Percentiles rank a stretch among this genome's conserved stretches.
Evolutionary conservation across 805 yeast genomes (phyloP).

Genomic region (Candida yuanshanica): DNA sequence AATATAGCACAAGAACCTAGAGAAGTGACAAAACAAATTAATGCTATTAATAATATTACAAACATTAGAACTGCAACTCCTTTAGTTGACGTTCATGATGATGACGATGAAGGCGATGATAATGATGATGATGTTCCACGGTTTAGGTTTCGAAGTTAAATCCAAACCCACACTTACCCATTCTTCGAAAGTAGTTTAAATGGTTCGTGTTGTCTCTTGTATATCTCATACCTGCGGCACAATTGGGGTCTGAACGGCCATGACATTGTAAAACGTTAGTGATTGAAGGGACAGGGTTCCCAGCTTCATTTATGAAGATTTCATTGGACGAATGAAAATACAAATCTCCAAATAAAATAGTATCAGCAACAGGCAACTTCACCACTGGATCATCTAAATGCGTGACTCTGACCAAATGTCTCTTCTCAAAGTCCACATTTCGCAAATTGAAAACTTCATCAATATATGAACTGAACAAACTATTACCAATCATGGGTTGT

Average conservation of each 20-base stretch:
- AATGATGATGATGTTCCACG: slow-evolving; percentile 31
- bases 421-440: slow-evolving; percentile 1
- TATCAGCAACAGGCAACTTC: slow-evolving; percentile 18
- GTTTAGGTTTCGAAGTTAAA: slow-evolving; percentile 27
- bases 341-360: slow-evolving; percentile 12
- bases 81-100: slow-evolving; percentile 2
- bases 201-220: slow-evolving; percentile 21
- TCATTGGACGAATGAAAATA: slow-evolving; percentile 18
- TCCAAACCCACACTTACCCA: slow-evolving; percentile 24
- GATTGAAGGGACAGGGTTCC: slow-evolving; percentile 10
- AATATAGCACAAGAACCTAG: not conserved
- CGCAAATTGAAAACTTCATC: slow-evolving; percentile 8
- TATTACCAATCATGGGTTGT: slow-evolving; percentile 24
- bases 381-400: slow-evolving; percentile 24
- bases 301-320: slow-evolving; percentile 20
- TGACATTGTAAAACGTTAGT: slow-evolving; percentile 68
- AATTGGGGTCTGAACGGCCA: slow-evolving; percentile 64
- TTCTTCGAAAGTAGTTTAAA: slow-evolving; percentile 23
- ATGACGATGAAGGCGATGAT: slow-evolving; percentile 22
- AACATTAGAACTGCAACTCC: not conserved
- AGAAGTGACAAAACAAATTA: not conserved
- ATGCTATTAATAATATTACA: not conserved
- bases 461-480: slow-evolving; percentile 10
- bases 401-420: slow-evolving; percentile 16
- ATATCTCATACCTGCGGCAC: slow-evolving; percentile 17